Conservation (phyloP, 495 filamentous ascomycete species). For the Aspergillus affinis region DNA sequence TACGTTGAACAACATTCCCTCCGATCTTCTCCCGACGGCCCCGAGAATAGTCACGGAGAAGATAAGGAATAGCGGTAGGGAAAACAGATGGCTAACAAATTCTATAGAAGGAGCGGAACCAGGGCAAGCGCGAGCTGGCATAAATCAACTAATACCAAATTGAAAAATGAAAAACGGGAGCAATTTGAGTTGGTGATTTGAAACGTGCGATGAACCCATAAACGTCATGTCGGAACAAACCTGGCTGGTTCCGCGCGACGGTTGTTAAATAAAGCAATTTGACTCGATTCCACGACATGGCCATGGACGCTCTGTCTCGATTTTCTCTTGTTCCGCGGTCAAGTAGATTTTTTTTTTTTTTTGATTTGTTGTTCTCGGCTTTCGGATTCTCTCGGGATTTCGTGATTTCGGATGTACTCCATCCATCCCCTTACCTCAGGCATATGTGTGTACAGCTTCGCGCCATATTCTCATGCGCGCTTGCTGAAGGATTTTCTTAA, state of each 20-base stretch:
- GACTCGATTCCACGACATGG: constrained; percentile 21
- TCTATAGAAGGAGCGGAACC: constrained; percentile 91
- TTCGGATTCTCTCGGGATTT: constrained; percentile 12
- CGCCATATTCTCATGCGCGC: constrained; percentile 67
- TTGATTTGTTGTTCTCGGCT: not conserved
- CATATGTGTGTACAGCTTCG: constrained; percentile 99
- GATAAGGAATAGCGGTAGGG: not conserved
- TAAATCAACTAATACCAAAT: constrained; percentile 51
- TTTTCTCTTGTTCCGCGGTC: constrained; percentile 1
- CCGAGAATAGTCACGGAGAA: not conserved
- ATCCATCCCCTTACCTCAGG: constrained; percentile 41
- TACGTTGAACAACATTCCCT: constrained; percentile 50
- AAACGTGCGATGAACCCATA: constrained; percentile 39
- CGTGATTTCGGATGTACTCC: not conserved
- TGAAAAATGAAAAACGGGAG: constrained; percentile 33
- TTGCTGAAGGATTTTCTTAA: constrained; percentile 89
- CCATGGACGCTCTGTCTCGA: not conserved
- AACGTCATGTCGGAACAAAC: constrained; percentile 18
- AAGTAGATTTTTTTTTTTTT: constrained; percentile 7
- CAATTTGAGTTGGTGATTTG: constrained; percentile 41
- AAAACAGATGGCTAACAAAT: constrained; percentile 43
- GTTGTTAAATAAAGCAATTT: constrained; percentile 23
- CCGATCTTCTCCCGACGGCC: not conserved
- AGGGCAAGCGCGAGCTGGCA: constrained; percentile 91
- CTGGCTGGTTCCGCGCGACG: constrained; percentile 18